A percentile compares a stretch with the other conserved stretches of the same genome.
Evolutionary conservation across 306 rosid genomes (phyloP).

Genomic region (Lithocarpus polystachyus): DNA sequence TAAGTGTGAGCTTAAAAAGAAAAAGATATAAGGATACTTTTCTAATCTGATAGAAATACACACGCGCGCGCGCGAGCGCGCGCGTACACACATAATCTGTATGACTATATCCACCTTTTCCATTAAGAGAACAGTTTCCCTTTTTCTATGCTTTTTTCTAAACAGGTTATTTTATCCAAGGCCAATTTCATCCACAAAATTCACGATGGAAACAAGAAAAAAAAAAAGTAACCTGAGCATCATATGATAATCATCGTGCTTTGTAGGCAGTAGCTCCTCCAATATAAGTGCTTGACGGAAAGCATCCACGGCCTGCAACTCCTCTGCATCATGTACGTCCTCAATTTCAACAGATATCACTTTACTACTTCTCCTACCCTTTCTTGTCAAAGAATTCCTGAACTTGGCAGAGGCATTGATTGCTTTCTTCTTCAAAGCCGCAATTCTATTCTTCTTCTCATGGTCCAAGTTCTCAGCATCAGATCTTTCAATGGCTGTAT

Average conservation of each 20-base stretch:
- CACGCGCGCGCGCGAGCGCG: too few relatives aligned
- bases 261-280: slow-evolving; percentile 74
- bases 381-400: slow-evolving; percentile 55
- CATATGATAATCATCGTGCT: slow-evolving; percentile 90
- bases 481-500: slow-evolving; percentile 29
- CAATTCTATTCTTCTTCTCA: slow-evolving; percentile 41
- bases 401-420: slow-evolving; percentile 58
- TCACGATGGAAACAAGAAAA: background rate
- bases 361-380: slow-evolving; percentile 73
- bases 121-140: background rate
- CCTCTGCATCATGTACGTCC: slow-evolving; percentile 71
- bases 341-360: slow-evolving; percentile 77
- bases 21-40: background rate
- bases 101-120: background rate
- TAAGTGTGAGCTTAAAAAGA: background rate
- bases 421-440: slow-evolving; percentile 63
- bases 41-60: background rate
- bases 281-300: slow-evolving; percentile 68
- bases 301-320: slow-evolving; percentile 65
- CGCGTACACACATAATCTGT: background rate
- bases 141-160: background rate
- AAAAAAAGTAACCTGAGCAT: slow-evolving; percentile 62
- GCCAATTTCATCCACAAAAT: background rate
- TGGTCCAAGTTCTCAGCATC: slow-evolving; percentile 36
- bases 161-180: background rate